Conservation (phyloP, 2,329 filamentous ascomycete species). For the Fusarium tupiense region DNA sequence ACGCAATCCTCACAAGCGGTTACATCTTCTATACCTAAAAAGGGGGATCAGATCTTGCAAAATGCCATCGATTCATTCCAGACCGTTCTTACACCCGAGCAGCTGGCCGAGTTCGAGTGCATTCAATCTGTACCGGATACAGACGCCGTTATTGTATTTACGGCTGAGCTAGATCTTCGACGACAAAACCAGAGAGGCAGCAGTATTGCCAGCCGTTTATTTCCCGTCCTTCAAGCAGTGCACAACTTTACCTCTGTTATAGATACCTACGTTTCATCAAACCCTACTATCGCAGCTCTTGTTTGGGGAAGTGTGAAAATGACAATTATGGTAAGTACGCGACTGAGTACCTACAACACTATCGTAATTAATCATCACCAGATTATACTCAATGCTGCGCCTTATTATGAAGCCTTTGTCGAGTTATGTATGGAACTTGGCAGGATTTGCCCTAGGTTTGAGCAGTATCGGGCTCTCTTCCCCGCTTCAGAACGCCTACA, state of each 20-base stretch:
- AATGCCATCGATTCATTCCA: background rate
- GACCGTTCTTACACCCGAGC: background rate
- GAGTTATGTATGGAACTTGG: conserved; percentile 50
- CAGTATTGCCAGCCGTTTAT: conserved; percentile 44
- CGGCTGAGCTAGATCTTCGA: conserved; percentile 44
- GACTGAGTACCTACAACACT: fast-evolving
- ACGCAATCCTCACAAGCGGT: background rate
- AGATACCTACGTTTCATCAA: conserved; percentile 50
- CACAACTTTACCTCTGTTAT: conserved; percentile 50
- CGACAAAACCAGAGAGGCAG: conserved; percentile 36
- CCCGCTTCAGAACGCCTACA: conserved; percentile 47
- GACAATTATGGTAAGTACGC: background rate
- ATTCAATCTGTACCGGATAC: conserved; percentile 36
- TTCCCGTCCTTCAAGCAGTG: conserved; percentile 48
- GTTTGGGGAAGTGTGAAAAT: conserved; percentile 57
- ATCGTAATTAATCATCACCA: background rate
- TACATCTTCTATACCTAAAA: fast-evolving
- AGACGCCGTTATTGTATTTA: conserved; percentile 48
- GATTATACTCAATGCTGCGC: conserved; percentile 48
- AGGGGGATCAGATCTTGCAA: background rate
- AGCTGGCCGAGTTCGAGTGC: background rate
- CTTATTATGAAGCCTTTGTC: conserved; percentile 53
- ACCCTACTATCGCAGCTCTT: conserved; percentile 51
- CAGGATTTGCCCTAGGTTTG: conserved; percentile 48
- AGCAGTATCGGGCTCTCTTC: conserved; percentile 51